Percentiles rank a stretch among this genome's conserved stretches.
Evolutionary conservation across 2,329 filamentous ascomycete genomes (phyloP).

Genomic region (Cladosporium sp.): DNA sequence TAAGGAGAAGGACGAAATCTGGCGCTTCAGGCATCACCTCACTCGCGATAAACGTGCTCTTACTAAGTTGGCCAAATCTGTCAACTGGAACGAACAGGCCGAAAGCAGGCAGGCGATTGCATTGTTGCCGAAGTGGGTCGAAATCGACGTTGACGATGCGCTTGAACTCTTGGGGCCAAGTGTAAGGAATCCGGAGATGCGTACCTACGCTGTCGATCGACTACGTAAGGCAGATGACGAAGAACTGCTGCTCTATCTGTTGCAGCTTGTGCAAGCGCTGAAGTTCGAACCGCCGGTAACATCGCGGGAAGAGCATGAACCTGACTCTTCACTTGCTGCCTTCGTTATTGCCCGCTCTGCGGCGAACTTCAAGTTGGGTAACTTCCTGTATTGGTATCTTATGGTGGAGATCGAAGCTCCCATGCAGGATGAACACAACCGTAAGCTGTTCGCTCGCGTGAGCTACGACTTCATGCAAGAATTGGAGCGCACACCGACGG

Average conservation of each 20-base stretch:
- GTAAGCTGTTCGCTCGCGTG: slow-evolving; percentile 84
- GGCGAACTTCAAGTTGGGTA: slow-evolving; percentile 84
- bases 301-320: slow-evolving; percentile 39
- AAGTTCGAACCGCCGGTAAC: slow-evolving; percentile 78
- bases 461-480: slow-evolving; percentile 95
- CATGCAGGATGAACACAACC: slow-evolving; percentile 66
- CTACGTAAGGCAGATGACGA: slow-evolving; percentile 88
- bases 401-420: slow-evolving; percentile 79
- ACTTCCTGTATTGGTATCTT: slow-evolving; percentile 96
- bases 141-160: slow-evolving; percentile 95
- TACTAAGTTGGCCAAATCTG: slow-evolving; percentile 97
- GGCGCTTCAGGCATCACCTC: slow-evolving; percentile 95
- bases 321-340: slow-evolving; percentile 78
- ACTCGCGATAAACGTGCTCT: slow-evolving; percentile 81
- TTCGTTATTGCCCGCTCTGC: slow-evolving; percentile 88
- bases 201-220: slow-evolving; percentile 89
- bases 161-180: slow-evolving; percentile 88
- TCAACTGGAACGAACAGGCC: slow-evolving; percentile 82
- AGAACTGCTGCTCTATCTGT: slow-evolving; percentile 82
- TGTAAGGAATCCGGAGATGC: slow-evolving; percentile 81
- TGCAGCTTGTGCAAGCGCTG: slow-evolving; percentile 91
- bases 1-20: slow-evolving; percentile 92
- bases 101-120: slow-evolving; percentile 88
- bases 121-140: slow-evolving; percentile 86
- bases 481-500: slow-evolving; percentile 66